Evolutionary conservation across 148 eudicot species (phyloP), one percentile per base, ranked within the genome.

Genomic region (Polygonum aviculare): DNA sequence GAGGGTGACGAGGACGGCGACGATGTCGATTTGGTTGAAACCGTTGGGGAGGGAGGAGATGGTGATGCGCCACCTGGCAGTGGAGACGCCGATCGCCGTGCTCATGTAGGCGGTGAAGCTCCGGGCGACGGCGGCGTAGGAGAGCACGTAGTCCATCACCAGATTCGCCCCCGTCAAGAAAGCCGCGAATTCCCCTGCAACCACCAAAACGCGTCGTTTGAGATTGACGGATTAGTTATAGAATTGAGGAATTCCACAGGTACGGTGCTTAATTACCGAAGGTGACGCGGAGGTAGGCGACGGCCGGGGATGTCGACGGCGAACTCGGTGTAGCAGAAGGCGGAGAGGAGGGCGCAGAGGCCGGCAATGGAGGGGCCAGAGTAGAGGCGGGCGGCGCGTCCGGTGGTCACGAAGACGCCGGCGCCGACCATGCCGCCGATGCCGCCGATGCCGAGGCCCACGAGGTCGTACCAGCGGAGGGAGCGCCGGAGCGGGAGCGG

Each of bases 401-500:
- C 98, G 40, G 97, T 87, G 76, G 98, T 94, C 76, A 94, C 90
- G 55, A 94, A 94, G 0, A 94, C 90, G 26, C 98, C 98, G 82
- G 98, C 97, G 31, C 98, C 97, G 78, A 94, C 90, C 98, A 94
- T 94, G 0, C 98, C 97, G 3, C 97, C 97, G 80, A 94, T 94
- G 0, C 98, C 97, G 3, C 97, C 97, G 80, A 94, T 39, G 51
- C 97, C 97, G 72, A 92, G 86, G 0, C 89, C 88, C 41, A 94
- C 81, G 51, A 94, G 90, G 84, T 90, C 96, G 77, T 83, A 75
- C 97, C 97, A 92, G 1, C 91, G 85, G 72, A 94, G 93, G 7
- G 80, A 83, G 83, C 15, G 2, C 90, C 95, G 35, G 93, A 90
- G 0, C 88, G 82, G 77, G 90, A 82, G 12, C 88, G 81, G 14